Evolutionary conservation across 371 early-diverging fungal species (phyloP).

Genomic region (Funneliformis caledonium): DNA sequence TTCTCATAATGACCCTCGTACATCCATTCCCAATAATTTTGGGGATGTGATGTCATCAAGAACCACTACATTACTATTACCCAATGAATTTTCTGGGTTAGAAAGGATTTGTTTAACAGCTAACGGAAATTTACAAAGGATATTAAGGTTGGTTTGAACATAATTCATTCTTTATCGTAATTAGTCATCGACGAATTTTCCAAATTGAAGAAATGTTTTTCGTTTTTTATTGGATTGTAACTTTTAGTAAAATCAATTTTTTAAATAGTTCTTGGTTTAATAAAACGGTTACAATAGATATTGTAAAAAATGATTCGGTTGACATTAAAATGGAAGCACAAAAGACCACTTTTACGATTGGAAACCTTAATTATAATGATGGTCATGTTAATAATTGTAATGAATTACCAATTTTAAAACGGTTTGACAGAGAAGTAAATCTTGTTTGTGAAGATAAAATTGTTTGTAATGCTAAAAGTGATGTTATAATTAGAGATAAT

Average conservation of each 20-base stretch:
- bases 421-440: constrained; percentile 57
- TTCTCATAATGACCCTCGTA: not conserved
- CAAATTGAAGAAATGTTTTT: not conserved
- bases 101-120: constrained; percentile 65
- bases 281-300: constrained; percentile 43
- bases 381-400: constrained; percentile 12
- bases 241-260: no score
- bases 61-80: constrained; percentile 44
- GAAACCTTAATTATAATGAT: not conserved
- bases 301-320: constrained; percentile 46
- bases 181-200: not conserved
- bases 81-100: constrained; percentile 56
- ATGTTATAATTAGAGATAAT: constrained; percentile 53
- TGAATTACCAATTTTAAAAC: constrained; percentile 43
- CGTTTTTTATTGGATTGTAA: no score
- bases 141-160: constrained; percentile 51
- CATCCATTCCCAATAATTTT: constrained; percentile 10
- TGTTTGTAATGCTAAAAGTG: constrained; percentile 60
- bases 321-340: not conserved
- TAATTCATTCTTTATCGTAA: no score
- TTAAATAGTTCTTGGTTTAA: constrained; percentile 48
- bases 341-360: not conserved
- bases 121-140: constrained; percentile 66
- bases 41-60: constrained; percentile 8
- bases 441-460: constrained; percentile 56